Evolutionary conservation across 805 yeast genomes (phyloP), one percentile per base, ranked within the genome.

Genomic region (Torulaspora indica): DNA sequence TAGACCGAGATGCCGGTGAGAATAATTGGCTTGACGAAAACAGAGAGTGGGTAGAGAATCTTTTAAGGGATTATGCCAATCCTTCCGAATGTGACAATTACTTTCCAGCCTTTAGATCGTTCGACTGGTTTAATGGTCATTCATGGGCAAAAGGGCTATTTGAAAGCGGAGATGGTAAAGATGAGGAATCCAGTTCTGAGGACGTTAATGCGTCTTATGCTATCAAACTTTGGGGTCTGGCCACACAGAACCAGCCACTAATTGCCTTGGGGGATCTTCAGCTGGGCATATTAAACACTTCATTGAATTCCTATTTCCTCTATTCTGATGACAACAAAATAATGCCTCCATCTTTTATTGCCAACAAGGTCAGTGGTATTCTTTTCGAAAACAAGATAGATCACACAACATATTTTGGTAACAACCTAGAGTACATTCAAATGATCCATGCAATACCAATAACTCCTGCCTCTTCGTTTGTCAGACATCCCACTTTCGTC

Each of bases 371-470:
- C 6, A 77, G 86, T 8, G 93, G 91, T 27, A 84, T 84, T 18
- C 53, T 78, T 27, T 84, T 82, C 63, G 90, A 84, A 53, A 82
- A 83, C 61, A 83, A 83, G 56, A 59, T 81, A 35, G 89, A 81
- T 54, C 84, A 77, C 58, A 77, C 89, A 0, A 84, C 91, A 0
- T 84, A 81, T 61, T 84, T 84, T 58, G 90, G 90, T 13, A 73
- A 78, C 45, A 78, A 82, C n/a, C 61, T 77, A 5, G 85, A 84
- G 56, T 84, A 79, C 69, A 79, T 84, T 38, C 90, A 84, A 55
- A 86, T 87, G 63, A 84, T 83, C 38, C 90, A 84, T 59, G 84
- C 85, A 73, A 68, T 84, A 27, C 93, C 91, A 14, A 72, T 82
- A 12, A 81, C 87, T 0, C 81, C 88, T 2, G 67, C 79, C 7